Evolutionary conservation across 2,329 filamentous ascomycete genomes (phyloP), one percentile per base, ranked within the genome.

Genomic region (Hypomyces rosellus): DNA sequence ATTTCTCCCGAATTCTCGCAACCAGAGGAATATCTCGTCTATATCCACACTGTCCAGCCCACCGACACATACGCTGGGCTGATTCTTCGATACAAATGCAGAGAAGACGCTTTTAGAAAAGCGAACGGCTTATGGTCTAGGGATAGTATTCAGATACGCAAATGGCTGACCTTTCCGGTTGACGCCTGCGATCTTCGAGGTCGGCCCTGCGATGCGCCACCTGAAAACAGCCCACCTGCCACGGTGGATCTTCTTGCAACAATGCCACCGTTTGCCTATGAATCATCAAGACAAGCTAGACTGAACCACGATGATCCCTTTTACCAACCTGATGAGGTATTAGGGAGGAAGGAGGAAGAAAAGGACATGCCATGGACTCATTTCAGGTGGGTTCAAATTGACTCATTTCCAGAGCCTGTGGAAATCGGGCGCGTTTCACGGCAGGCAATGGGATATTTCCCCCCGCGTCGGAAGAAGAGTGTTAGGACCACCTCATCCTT

Each of bases 51-150:
- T 60, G 89, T 97, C 15, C 80, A 85, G 59, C 80, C 85, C 13
- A 80, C 80, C 41, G 93, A 99, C 69, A 97, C 90, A 2, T 84
- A 97, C 59, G 90, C 91, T 1, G 92, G 93, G 3, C 84, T 99
- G 46, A 86, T 93, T 47, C 84, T 99, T 57, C 88, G 85, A 60
- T 99, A 95, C 68, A 86, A 88, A 60, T 97, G 92, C 65, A 82
- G 88, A 55, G 84, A 90, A 50, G 86, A 91, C 44, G 79, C 86
- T 2, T 84, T 99, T 57, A 80, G 89, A 52, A 93, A 88, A 65
- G 84, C 89, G 37, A 99, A 99, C 65, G 83, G 93, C 11, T 83
- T 99, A 62, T 99, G 93, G 93, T 89, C 90, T 6, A 89, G 90
- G 56, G 93, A 97, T 64, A 89, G 83, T 55, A 86, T 97, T 34